Evolutionary conservation across 192 early-diverging fungal genomes (phyloP), one percentile per base, ranked within the genome.

Genomic region (Coemansia guatemalensis): DNA sequence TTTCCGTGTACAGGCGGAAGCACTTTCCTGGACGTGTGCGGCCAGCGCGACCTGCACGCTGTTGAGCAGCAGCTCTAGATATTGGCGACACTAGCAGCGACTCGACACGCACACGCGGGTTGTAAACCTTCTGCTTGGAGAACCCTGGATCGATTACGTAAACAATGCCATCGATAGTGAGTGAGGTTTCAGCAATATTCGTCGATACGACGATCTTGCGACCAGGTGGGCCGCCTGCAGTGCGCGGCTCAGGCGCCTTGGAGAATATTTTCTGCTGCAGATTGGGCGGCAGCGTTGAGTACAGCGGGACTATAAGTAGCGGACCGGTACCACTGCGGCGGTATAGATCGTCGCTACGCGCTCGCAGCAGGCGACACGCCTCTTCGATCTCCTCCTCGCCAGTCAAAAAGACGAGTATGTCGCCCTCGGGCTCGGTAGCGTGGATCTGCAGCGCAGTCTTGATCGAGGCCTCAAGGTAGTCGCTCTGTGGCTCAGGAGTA

Each of bases 331-430:
- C 81, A 9, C 80, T 71, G 35, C 78, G 78, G 26, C 83, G 67
- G 26, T 88, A 82, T 62, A 90, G 73, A 51, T 90, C 83, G 18
- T 97, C 92, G 5, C 83, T 86, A 53, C 93, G 91, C 7, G 69
- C 85, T 20, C 85, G 83, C 58, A 99, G 88, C 58, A 93, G 89
- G 32, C 86, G 78, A 66, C 95, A 97, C 0, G 95, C 95, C 53
- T 96, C 92, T 75, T 97, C 95, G 66, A 99, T 99, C 75, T 99
- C 97, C 60, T 98, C 95, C 67, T 98, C 95, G 74, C 98, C 98
- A 14, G 98, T 98, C 60, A 99, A 75, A 75, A 99, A 99, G 60
- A 99, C 65, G 29, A 99, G 84, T 27, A 99, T 95, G 75, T 98
- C 96, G 20, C 98, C 98, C n/a, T 88, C 87, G 39, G 92, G 91